Conservation (phyloP, 202 grass and related monocot species). For the Musa balbisiana region DNA sequence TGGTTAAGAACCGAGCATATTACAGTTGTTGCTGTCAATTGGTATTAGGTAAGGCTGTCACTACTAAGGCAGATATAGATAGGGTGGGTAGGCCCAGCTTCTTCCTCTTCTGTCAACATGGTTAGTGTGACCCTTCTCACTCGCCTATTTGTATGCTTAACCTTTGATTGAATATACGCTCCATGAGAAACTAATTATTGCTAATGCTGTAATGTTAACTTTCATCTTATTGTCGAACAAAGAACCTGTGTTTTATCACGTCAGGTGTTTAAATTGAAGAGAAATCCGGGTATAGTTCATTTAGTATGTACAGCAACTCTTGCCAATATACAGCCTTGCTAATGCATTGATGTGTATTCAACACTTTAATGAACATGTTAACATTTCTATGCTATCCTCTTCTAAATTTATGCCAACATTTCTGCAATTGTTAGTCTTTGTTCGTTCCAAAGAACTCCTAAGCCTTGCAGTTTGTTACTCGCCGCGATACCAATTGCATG, state of each 20-base stretch:
- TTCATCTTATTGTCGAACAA: neutral
- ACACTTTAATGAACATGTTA: too few species aligned
- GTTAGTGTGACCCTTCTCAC: neutral
- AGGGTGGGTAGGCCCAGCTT: neutral
- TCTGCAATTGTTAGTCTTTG: too few species aligned
- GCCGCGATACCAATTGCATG: too few species aligned
- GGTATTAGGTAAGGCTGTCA: neutral
- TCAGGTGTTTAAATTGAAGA: too few species aligned
- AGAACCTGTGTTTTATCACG: neutral
- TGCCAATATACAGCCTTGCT: too few species aligned
- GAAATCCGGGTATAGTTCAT: too few species aligned
- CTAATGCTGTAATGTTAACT: neutral
- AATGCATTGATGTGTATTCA: too few species aligned
- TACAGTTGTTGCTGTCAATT: constrained; percentile 6
- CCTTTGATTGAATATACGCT: constrained; percentile 9
- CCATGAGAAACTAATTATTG: constrained; percentile 2
- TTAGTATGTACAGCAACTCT: too few species aligned
- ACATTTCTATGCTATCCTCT: too few species aligned
- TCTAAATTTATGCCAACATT: too few species aligned
- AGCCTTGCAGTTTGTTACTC: too few species aligned
- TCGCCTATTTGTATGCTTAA: constrained; percentile 9
- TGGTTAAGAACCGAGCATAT: constrained; percentile 1
- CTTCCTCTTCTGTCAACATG: neutral
- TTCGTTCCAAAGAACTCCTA: too few species aligned
- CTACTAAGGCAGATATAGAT: neutral